Conservation (phyloP, 371 early-diverging fungal genomes). For the Cladochytrium tenue region DNA sequence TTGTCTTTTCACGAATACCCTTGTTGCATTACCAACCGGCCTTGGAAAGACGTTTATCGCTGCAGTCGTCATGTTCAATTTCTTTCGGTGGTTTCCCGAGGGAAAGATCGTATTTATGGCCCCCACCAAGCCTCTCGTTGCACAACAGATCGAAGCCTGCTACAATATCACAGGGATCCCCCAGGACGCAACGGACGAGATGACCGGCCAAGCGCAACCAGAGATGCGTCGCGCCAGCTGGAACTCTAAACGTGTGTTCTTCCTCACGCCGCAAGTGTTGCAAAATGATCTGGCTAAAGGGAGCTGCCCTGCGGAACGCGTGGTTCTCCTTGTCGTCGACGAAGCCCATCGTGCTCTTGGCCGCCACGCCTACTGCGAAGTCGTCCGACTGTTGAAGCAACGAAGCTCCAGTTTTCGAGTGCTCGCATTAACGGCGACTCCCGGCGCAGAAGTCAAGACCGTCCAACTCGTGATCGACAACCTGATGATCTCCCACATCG, state of each 20-base stretch:
- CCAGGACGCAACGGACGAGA: constrained; percentile 65
- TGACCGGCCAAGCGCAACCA: constrained; percentile 73
- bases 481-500: constrained; percentile 74
- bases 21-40: constrained; percentile 78
- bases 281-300: constrained; percentile 74
- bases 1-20: constrained; percentile 79
- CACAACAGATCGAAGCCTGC: constrained; percentile 89
- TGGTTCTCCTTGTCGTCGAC: constrained; percentile 80
- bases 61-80: constrained; percentile 85
- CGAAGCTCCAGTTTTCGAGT: constrained; percentile 63
- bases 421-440: constrained; percentile 89
- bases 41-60: constrained; percentile 96
- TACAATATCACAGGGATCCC: constrained; percentile 71
- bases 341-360: constrained; percentile 93
- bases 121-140: constrained; percentile 88
- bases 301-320: constrained; percentile 33
- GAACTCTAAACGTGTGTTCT: constrained; percentile 67
- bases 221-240: constrained; percentile 50
- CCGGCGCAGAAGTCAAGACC: constrained; percentile 66
- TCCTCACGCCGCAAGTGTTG: constrained; percentile 86
- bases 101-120: constrained; percentile 86
- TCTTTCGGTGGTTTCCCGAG: constrained; percentile 90
- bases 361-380: constrained; percentile 78
- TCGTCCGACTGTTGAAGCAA: constrained; percentile 62
- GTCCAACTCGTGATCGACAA: constrained; percentile 81